These are phyloP conservation scores for Cydonia oblonga DNA, from an alignment of 331 rosid species.

Conservation along the genomic window DNA sequence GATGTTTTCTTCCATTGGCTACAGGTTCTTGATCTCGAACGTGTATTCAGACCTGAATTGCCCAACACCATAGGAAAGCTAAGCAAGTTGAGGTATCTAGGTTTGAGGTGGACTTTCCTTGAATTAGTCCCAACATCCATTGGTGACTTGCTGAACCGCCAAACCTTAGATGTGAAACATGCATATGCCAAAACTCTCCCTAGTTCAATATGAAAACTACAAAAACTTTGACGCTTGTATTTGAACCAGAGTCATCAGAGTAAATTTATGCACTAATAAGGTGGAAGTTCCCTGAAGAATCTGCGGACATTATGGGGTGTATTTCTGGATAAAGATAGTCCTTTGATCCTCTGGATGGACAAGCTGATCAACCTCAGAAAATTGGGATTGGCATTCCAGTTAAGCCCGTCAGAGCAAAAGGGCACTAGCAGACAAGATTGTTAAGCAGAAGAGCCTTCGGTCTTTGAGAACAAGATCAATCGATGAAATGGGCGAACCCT, in stretches of 20 bases:
- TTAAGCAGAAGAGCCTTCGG: conserved; percentile 11
- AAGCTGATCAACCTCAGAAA: conserved; percentile 21
- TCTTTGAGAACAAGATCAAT: conserved; percentile 19
- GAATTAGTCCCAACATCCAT: conserved; percentile 18
- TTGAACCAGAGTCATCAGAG: conserved; percentile 16
- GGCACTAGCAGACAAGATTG: neutral
- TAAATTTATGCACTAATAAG: conserved; percentile 5
- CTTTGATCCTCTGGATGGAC: conserved; percentile 12
- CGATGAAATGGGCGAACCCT: conserved; percentile 1
- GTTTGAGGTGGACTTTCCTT: conserved; percentile 32
- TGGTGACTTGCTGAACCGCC: conserved; percentile 16
- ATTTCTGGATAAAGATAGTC: conserved; percentile 16
- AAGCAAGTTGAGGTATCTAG: conserved; percentile 16
- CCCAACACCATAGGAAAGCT: conserved; percentile 10
- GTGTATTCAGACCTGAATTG: conserved; percentile 23
- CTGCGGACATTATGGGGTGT: conserved; percentile 23
- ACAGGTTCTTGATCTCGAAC: conserved; percentile 13
- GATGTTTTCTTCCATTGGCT: conserved; percentile 1
- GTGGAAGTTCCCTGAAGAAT: neutral
- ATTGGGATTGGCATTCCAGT: conserved; percentile 16
- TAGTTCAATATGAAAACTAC: conserved; percentile 27
- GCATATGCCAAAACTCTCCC: conserved; percentile 17
- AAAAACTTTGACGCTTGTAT: conserved; percentile 19
- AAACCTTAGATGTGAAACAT: conserved; percentile 26
- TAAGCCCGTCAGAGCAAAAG: neutral